Percentiles rank a stretch among this genome's conserved stretches.
Conservation (phyloP, 352 stramenopile genomes). For the Phytophthora europaea region DNA sequence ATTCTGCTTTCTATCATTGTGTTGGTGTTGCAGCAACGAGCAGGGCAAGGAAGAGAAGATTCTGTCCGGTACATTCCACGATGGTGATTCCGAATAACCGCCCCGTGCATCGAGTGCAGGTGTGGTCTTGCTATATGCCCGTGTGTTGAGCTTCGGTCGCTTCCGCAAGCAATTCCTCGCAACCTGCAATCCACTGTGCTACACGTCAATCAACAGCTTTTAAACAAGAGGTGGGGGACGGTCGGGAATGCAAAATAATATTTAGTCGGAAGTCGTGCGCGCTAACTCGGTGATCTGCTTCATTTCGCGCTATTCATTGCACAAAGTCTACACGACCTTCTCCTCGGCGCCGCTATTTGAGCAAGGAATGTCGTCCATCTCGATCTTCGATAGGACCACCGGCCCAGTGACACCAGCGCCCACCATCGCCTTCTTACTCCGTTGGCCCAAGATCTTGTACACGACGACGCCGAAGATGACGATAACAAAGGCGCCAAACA, state of each 20-base stretch:
- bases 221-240: neutral
- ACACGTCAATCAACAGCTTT: neutral
- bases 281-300: conserved; percentile 1
- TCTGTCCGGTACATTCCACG: conserved; percentile 67
- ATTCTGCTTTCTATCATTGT: neutral
- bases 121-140: neutral
- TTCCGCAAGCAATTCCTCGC: neutral
- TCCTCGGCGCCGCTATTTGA: conserved; percentile 27
- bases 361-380: conserved; percentile 33
- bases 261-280: neutral
- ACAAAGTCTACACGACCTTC: conserved; percentile 27
- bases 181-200: neutral
- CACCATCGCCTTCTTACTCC: conserved; percentile 33
- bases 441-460: conserved; percentile 39
- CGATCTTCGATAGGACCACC: conserved; percentile 33
- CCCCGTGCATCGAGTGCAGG: neutral
- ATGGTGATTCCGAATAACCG: conserved; percentile 68
- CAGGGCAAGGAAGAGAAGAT: conserved; percentile 76
- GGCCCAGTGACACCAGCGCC: conserved; percentile 24
- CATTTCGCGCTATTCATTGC: neutral
- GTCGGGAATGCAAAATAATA: conserved; percentile 6
- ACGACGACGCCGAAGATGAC: conserved; percentile 26
- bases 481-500: conserved; percentile 20
- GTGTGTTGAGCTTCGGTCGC: neutral
- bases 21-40: conserved; percentile 43